Conservation (phyloP, 306 rosid genomes). For the Fragaria nilgerrensis region DNA sequence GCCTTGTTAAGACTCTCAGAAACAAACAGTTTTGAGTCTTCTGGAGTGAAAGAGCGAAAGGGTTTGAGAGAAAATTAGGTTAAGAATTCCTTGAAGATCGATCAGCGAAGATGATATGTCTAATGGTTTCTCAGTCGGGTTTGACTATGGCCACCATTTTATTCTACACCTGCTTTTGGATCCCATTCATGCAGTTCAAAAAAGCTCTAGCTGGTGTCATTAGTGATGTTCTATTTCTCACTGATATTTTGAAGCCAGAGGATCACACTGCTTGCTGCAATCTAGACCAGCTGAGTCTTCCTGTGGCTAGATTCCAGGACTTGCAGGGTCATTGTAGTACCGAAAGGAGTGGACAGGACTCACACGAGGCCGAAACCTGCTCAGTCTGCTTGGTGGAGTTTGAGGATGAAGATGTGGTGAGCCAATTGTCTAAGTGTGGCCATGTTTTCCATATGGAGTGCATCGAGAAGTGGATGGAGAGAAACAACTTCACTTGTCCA, state of each 20-base stretch:
- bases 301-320: slow-evolving; percentile 45
- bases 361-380: slow-evolving; percentile 40
- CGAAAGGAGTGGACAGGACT: background rate
- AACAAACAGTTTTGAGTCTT: background rate
- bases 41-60: background rate
- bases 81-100: background rate
- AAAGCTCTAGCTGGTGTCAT: slow-evolving; percentile 25
- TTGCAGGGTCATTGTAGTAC: slow-evolving; percentile 1
- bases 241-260: background rate
- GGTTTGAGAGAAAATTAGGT: background rate
- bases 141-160: slow-evolving; percentile 46
- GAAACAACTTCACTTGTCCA: slow-evolving; percentile 69
- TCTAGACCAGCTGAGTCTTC: slow-evolving; percentile 22
- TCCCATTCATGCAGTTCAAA: slow-evolving; percentile 55
- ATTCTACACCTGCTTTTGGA: slow-evolving; percentile 61
- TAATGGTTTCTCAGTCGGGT: slow-evolving; percentile 40
- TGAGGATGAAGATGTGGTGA: slow-evolving; percentile 58
- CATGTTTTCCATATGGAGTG: slow-evolving; percentile 69
- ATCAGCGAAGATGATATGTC: slow-evolving; percentile 43
- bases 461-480: slow-evolving; percentile 62
- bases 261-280: background rate
- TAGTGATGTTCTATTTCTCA: background rate
- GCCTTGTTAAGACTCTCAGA: background rate
- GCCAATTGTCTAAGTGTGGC: slow-evolving; percentile 45
- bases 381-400: slow-evolving; percentile 77